Base-by-base conservation (phyloP, 2,329 filamentous ascomycete species). In the Nothopassalora personata region DNA sequence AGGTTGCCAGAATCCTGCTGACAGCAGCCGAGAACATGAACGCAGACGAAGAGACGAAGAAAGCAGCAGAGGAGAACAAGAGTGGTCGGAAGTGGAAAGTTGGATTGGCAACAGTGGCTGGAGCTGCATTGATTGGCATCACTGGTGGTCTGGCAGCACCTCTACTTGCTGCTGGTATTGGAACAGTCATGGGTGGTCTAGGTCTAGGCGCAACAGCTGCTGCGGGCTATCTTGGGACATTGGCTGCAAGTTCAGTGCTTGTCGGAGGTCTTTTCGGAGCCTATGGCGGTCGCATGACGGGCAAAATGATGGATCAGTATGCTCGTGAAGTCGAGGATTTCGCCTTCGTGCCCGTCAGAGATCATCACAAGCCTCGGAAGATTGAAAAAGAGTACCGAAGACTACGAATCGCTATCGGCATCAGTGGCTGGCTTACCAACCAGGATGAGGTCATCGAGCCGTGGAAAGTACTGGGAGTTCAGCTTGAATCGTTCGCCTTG, bases 251-350 rank as follows among this genome's bases (percentile, higher is more conserved):
- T 62, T 84, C 87, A 5, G 83, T 94, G 15, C 79, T 91, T 46
- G 87, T 96, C 31, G 93, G 92, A 15, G 85, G 88, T 39, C 77
- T 97, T 43, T 97, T 97, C 69, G 94, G 94, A 8, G 90, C 94
- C n/a, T 96, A 95, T 70, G 89, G 89, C 47, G 86, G 87, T 1
- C 84, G 87, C 36, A 92, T 96, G 81, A 89, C 89, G 0, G 85
- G 86, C 54, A 87, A 91, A 72, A 90, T 92, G 80, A 89, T 97
- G 81, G 90, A 96, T 64, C 81, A 87, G n/a, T 96, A 95, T 71
- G 83, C 88, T 10, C 86, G 86, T 66, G 91, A 96, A 64, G 87
- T 97, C 15, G 86, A 90, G 67, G 92, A 97, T 70, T 96, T 97
- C 73, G 90, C 85, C 0, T 90, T 97, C 67, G 75, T 96, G 10